Base-by-base conservation (phyloP, 2,329 filamentous ascomycete genomes). In the Exophiala sp. region DNA sequence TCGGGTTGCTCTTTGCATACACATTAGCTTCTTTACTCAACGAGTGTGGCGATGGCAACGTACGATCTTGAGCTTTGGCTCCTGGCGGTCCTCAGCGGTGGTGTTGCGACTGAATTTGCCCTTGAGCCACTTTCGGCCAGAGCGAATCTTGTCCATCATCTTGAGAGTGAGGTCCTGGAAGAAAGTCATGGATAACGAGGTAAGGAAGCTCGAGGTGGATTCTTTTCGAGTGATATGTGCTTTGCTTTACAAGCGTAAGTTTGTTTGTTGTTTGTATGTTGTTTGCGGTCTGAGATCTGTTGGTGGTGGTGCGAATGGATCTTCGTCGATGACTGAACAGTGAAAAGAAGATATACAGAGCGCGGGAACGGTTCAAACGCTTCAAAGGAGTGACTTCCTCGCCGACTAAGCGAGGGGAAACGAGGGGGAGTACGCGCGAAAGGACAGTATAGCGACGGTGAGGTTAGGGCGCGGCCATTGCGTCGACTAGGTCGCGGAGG, bases 1-100 rank as follows among this genome's bases (percentile, higher is more conserved):
- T 75, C 33, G 72, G 72, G 42, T 63, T 66, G 16, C 72, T 71
- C 72, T 75, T 24, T 14, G 20, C 5, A 34, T 7, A 42, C 29
- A 42, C 10, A 45, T 48, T 36, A 50, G 29, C 20, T 47, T 36
- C 49, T 18, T 36, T 29, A n/a, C 32, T 47, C 35, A 7, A 8
- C 3, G 24, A 9, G 18, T 10, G 4, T 18, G 18, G 40, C 5
- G 16, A 21, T 20, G n/a, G 29, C 29, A 47, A 54, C 41, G 46
- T 40, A 55, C 53, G 36, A 57, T 56, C 49, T 39, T 38, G 14
- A 50, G 12, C 34, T 51, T 52, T 36, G 21, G 49, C 36, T 57
- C 54, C 18, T 52, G 11, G 2, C 29, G 36, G 33, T 32, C 10
- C 24, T 43, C 33, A 10, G 51, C 33, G 33, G 11, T 52, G 43